Percentiles rank a stretch among this genome's conserved stretches.
phyloP scores from a whole-genome alignment of 495 filamentous ascomycete genomes.

The Xylona heveae region DNA sequence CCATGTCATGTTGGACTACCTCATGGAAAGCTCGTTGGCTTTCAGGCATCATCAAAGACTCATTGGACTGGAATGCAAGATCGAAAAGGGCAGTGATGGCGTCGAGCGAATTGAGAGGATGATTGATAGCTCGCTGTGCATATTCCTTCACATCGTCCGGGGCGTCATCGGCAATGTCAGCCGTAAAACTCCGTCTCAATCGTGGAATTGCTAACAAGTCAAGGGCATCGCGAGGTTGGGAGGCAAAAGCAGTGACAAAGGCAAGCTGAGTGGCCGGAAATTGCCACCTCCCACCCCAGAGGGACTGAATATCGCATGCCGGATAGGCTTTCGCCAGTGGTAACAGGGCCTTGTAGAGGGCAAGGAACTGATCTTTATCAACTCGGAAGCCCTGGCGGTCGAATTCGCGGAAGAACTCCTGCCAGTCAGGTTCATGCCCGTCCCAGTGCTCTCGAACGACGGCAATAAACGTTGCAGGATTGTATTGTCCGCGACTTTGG shows the following conservation, averaged over 20 bases:
- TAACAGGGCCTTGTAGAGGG: conserved; percentile 53
- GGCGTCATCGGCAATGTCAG: conserved; percentile 54
- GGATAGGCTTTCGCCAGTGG: conserved; percentile 39
- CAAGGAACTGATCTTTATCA: conserved; percentile 55
- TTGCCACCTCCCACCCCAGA: conserved; percentile 87
- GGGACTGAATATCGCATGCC: conserved; percentile 50
- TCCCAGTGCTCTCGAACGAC: conserved; percentile 32
- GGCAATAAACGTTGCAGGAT: conserved; percentile 51
- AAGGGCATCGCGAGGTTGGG: conserved; percentile 43
- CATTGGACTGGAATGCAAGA: conserved; percentile 43
- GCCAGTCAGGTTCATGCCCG: conserved; percentile 52
- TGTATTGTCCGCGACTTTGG: conserved; percentile 41
- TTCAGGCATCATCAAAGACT: conserved; percentile 40
- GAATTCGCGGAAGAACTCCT: conserved; percentile 56
- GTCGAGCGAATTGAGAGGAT: conserved; percentile 72
- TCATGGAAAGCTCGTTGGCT: conserved; percentile 44
- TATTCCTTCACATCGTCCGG: conserved; percentile 43
- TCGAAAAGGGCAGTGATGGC: conserved; percentile 67
- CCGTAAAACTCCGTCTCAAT: conserved; percentile 53
- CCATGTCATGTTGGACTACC: conserved; percentile 44
- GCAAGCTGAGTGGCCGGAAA: conserved; percentile 71
- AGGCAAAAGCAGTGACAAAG: conserved; percentile 65
- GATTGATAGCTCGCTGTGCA: conserved; percentile 53
- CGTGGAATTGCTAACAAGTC: conserved; percentile 67
- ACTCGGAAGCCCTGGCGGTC: conserved; percentile 63